A percentile compares a stretch with the other conserved stretches of the same genome.
These are phyloP conservation scores for Arthrinium puccinioides DNA, from an alignment of 2,329 filamentous ascomycete species.

Conservation along the genomic window DNA sequence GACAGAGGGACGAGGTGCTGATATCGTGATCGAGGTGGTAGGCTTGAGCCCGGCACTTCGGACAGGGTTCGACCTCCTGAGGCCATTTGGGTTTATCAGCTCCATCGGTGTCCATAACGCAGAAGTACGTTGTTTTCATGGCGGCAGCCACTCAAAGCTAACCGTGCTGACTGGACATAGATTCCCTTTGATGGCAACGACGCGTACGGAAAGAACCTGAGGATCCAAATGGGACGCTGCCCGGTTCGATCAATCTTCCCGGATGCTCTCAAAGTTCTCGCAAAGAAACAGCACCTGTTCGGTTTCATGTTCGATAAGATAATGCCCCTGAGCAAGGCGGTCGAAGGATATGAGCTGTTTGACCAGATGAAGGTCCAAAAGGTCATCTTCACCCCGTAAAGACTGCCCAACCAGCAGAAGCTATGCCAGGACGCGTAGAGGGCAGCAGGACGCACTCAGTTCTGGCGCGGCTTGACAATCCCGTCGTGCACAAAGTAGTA, in stretches of 20 bases:
- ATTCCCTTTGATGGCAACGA: constrained; percentile 35
- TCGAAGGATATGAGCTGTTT: constrained; percentile 64
- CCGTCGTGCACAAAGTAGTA: constrained; percentile 83
- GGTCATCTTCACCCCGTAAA: constrained; percentile 55
- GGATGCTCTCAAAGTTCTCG: constrained; percentile 6
- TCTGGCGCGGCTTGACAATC: constrained; percentile 80
- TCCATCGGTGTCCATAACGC: constrained; percentile 72
- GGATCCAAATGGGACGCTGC: constrained; percentile 69
- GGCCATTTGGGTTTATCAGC: constrained; percentile 66
- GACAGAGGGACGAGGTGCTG: constrained; percentile 75
- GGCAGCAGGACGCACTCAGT: constrained; percentile 44
- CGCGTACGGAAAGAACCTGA: constrained; percentile 56
- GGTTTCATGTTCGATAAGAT: constrained; percentile 71
- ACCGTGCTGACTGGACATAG: constrained; percentile 28
- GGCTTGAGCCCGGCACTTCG: constrained; percentile 61
- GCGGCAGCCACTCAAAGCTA: background rate
- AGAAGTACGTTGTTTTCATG: constrained; percentile 42
- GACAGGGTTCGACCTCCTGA: constrained; percentile 63
- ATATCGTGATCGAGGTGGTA: constrained; percentile 76
- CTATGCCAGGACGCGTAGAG: too few species aligned
- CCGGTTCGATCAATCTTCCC: constrained; percentile 40
- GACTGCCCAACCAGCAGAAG: too few species aligned
- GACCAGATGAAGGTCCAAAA: constrained; percentile 69
- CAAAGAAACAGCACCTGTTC: constrained; percentile 7
- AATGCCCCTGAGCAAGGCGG: constrained; percentile 61